Evolutionary conservation across 257 asterid species (phyloP).

Genomic region (Salvia miltiorrhiza): DNA sequence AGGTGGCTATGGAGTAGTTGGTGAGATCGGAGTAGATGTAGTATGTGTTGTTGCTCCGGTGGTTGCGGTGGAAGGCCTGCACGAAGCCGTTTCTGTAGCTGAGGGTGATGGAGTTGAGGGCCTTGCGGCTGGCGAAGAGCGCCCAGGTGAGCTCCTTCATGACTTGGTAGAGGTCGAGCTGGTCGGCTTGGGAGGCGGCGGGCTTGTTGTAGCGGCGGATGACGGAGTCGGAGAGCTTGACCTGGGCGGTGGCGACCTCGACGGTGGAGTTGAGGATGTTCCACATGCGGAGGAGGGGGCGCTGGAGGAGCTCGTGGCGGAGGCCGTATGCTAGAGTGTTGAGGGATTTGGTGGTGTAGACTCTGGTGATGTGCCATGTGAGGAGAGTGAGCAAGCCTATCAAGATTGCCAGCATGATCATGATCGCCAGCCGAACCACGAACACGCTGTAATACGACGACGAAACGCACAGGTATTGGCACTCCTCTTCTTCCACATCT

Average conservation of each 20-base stretch:
- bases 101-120: constrained; percentile 73
- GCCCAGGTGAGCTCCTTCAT: constrained; percentile 96
- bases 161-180: constrained; percentile 77
- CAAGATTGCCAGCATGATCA: constrained; percentile 88
- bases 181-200: constrained; percentile 65
- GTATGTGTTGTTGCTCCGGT: constrained; percentile 61
- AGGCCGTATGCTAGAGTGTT: constrained; percentile 79
- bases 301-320: constrained; percentile 80
- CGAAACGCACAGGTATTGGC: constrained; percentile 59
- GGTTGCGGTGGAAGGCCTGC: constrained; percentile 90
- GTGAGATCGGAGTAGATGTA: constrained; percentile 82
- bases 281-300: constrained; percentile 91
- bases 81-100: constrained; percentile 88
- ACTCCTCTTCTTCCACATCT: constrained; percentile 66
- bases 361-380: constrained; percentile 93
- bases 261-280: constrained; percentile 76
- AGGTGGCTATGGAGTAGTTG: constrained; percentile 63
- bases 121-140: constrained; percentile 70
- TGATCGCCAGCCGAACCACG: constrained; percentile 94
- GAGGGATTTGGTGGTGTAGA: constrained; percentile 68
- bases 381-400: constrained; percentile 78
- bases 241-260: constrained; percentile 88
- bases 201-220: constrained; percentile 65
- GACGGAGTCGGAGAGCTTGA: constrained; percentile 70
- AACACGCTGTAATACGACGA: constrained; percentile 81